These are phyloP conservation scores for Zygosaccharomyces rouxii DNA, from an alignment of 805 yeast species.

Conservation along the genomic window DNA sequence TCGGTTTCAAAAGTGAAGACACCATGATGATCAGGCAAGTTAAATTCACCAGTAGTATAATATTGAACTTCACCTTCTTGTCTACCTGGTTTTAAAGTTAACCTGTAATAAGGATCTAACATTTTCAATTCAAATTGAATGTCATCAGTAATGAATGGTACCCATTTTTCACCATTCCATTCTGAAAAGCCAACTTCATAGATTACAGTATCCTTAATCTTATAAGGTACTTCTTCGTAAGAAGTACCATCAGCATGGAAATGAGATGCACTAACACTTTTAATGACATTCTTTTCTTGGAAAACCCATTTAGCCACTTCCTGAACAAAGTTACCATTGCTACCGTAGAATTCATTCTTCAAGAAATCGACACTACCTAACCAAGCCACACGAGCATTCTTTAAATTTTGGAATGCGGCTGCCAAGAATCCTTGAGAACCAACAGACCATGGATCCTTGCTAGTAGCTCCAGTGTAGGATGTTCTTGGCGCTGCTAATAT, in stretches of 20 bases:
- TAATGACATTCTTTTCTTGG: constrained; percentile 62
- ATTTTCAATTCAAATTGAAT: constrained; percentile 80
- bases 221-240: constrained; percentile 51
- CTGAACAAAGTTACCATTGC: constrained; percentile 39
- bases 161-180: constrained; percentile 60
- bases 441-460: constrained; percentile 61
- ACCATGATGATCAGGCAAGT: constrained; percentile 93
- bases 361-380: constrained; percentile 64
- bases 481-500: constrained; percentile 61
- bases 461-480: constrained; percentile 50
- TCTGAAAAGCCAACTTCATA: constrained; percentile 48
- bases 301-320: constrained; percentile 67
- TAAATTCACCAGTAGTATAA: constrained; percentile 52
- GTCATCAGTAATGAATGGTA: constrained; percentile 57
- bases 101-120: constrained; percentile 93
- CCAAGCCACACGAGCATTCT: constrained; percentile 79
- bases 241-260: constrained; percentile 41
- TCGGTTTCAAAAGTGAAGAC: constrained; percentile 81
- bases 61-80: constrained; percentile 43
- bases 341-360: constrained; percentile 33
- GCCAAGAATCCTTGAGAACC: constrained; percentile 75
- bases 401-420: constrained; percentile 74
- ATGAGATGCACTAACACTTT: constrained; percentile 51
- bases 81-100: constrained; percentile 50
- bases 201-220: constrained; percentile 66